Conservation (phyloP, 2,329 filamentous ascomycete species). For the Coniochaeta sp. region DNA sequence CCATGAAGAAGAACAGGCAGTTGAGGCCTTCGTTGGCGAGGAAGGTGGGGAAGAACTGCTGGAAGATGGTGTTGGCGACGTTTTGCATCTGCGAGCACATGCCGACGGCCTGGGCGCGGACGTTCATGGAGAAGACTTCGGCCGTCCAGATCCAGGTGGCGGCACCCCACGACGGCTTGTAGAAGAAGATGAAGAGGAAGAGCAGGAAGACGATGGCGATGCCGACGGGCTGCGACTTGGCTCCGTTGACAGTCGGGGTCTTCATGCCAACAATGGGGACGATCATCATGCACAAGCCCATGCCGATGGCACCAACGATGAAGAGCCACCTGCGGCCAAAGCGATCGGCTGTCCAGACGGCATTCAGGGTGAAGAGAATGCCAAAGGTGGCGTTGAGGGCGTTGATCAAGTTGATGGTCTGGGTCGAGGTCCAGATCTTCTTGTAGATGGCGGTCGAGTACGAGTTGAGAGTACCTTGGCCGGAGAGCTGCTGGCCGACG, state of each 20-base stretch:
- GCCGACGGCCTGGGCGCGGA: slow-evolving; percentile 61
- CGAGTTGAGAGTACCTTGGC: slow-evolving; percentile 64
- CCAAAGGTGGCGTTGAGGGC: slow-evolving; percentile 66
- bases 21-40: slow-evolving; percentile 40
- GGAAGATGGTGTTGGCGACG: slow-evolving; percentile 53
- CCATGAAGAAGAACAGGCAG: slow-evolving; percentile 32
- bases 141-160: slow-evolving; percentile 63
- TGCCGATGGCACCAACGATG: slow-evolving; percentile 60
- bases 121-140: slow-evolving; percentile 60
- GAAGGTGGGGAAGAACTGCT: slow-evolving; percentile 62
- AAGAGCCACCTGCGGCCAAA: slow-evolving; percentile 65
- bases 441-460: slow-evolving; percentile 71
- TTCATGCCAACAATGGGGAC: slow-evolving; percentile 34
- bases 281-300: slow-evolving; percentile 63
- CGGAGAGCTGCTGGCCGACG: slow-evolving; percentile 63
- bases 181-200: slow-evolving; percentile 56
- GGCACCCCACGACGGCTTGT: slow-evolving; percentile 60
- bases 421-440: slow-evolving; percentile 52
- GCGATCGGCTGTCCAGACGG: slow-evolving; percentile 63
- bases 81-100: slow-evolving; percentile 53
- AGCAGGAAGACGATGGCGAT: slow-evolving; percentile 58
- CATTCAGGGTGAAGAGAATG: slow-evolving; percentile 66
- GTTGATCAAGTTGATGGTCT: slow-evolving; percentile 64
- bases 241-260: slow-evolving; percentile 42
- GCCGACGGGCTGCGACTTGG: slow-evolving; percentile 49